A percentile compares a stretch with the other conserved stretches of the same genome.
These are phyloP conservation scores for Chlorella sp. DNA, from an alignment of 139 green algal genomes.

Conservation along the genomic window DNA sequence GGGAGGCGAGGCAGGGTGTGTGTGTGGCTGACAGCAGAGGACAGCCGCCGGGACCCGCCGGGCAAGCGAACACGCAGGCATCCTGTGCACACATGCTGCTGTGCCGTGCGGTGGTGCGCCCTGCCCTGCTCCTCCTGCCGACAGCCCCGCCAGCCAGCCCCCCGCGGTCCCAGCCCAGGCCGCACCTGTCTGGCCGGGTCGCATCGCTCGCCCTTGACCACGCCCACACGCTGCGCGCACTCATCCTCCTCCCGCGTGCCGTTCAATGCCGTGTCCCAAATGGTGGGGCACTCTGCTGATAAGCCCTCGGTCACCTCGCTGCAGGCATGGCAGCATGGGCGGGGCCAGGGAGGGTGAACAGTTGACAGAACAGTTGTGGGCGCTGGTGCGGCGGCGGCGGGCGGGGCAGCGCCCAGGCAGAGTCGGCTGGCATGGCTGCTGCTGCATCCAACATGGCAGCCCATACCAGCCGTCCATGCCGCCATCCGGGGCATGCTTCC, in stretches of 20 bases:
- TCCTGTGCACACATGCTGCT: background rate
- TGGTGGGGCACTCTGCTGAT: constrained; percentile 17
- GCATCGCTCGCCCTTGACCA: constrained; percentile 22
- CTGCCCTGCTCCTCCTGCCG: too few relatives aligned
- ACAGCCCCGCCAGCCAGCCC: background rate
- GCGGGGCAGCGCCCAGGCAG: background rate
- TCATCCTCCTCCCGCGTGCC: background rate
- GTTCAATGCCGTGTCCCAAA: constrained; percentile 17
- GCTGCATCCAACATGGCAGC: too few relatives aligned
- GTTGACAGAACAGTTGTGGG: too few relatives aligned
- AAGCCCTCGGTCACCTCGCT: constrained; percentile 43
- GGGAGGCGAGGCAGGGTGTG: background rate
- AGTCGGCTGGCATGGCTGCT: too few relatives aligned
- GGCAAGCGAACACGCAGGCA: background rate
- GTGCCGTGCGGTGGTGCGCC: too few relatives aligned
- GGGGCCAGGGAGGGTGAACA: background rate
- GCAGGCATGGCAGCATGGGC: background rate
- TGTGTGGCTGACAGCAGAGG: background rate
- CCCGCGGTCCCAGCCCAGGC: background rate
- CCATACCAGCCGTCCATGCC: too few relatives aligned
- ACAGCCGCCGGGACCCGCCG: background rate
- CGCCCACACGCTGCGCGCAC: constrained; percentile 7
- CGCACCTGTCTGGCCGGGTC: constrained; percentile 27
- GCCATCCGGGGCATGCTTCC: too few relatives aligned
- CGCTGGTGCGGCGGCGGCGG: background rate